Base-by-base conservation (phyloP, 2,329 filamentous ascomycete species). In the Dothideomycetes sp. region DNA sequence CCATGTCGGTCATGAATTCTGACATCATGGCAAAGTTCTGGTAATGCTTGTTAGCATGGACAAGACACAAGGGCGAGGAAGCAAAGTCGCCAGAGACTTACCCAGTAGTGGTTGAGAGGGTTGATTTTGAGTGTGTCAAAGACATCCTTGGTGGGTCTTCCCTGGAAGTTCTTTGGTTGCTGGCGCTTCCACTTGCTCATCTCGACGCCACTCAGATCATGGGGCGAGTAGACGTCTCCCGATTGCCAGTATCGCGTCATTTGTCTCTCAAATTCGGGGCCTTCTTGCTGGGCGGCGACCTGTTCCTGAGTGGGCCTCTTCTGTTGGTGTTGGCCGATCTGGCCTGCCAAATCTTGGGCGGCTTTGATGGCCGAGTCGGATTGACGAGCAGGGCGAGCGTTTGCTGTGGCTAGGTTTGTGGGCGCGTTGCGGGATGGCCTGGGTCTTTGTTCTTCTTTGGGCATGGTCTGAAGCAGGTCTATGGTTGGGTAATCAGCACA, bases 11-110 rank as follows among this genome's bases (percentile, higher is more conserved):
- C 55, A 91, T 82, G 61, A 83, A 95, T 60, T 95, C 87, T 22
- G 83, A 83, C 64, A 96, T 82, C 46, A 98, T 76, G 25, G 84
- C 78, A 61, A 94, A 94, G 65, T 98, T 98, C 87, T 94, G 34
- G 15, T 10, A 3, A 22, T 2, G n/a, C n/a, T n/a, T n/a, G 32
- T 40, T 11, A 40, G 37, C 16, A 17, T 8, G 5, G 4, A 47
- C 20, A 24, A 38, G 2, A 9, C 5, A n/a, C 2, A 4, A 7
- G 17, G 15, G 6, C 20, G 18, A 23, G 24, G 11, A 24, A 22
- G 13, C 32, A 38, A 7, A 41, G 40, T 28, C 20, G 43, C 37
- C 28, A 27, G 27, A n/a, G 46, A 63, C 70, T 38, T 62, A 93
- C 87, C 73, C 87, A 86, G 65, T 96, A 98, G 64, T 91, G 77